Percentiles rank a stretch among this genome's conserved stretches.
phyloP scores from a whole-genome alignment of 225 moss, liverwort and hornwort species.

The Marchantia polymorpha region DNA sequence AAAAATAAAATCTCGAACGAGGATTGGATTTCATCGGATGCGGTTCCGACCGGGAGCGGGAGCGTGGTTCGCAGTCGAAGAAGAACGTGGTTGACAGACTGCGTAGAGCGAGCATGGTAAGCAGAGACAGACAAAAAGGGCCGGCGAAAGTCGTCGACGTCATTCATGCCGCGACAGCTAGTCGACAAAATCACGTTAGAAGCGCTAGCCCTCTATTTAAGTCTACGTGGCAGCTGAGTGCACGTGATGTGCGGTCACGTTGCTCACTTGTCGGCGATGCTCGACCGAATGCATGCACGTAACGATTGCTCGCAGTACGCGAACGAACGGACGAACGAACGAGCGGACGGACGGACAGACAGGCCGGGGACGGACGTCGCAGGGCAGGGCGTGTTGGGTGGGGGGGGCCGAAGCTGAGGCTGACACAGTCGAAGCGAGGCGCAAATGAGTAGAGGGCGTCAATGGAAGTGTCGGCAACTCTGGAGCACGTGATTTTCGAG shows the following conservation, averaged over 20 bases:
- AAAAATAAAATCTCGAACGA: too few species aligned
- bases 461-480: conserved; percentile 14
- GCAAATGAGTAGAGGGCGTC: not conserved
- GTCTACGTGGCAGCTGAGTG: not conserved
- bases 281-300: not conserved
- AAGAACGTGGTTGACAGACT: not conserved
- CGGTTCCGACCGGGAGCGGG: not conserved
- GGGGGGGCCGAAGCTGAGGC: too few species aligned
- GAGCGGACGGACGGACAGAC: too few species aligned
- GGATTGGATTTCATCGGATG: not conserved
- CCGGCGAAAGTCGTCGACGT: not conserved
- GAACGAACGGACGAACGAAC: not conserved
- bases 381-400: too few species aligned
- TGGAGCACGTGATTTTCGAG: conserved; percentile 14
- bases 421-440: not conserved
- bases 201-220: not conserved
- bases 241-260: not conserved
- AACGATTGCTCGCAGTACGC: not conserved
- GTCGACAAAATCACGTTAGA: not conserved
- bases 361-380: too few species aligned
- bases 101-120: not conserved
- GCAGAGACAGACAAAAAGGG: not conserved
- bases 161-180: not conserved
- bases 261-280: not conserved
- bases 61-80: not conserved